Percentiles rank a stretch among this genome's conserved stretches.
Conservation (phyloP, 192 early-diverging fungal species). For the Backusella westeae region DNA sequence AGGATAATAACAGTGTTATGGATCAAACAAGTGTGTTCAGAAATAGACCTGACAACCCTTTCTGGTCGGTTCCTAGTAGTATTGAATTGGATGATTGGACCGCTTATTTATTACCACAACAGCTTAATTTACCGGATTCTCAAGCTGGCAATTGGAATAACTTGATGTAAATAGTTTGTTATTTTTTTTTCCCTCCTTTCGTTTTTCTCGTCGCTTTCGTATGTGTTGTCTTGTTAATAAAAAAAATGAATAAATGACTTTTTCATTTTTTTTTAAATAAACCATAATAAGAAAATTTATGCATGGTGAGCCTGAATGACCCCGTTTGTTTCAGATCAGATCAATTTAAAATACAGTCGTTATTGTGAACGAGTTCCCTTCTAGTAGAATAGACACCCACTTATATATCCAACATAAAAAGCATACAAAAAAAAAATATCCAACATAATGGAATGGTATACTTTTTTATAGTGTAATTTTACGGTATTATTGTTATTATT, state of each 20-base stretch:
- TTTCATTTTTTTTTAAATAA: too few species aligned
- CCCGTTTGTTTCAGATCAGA: not conserved
- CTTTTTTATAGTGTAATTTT: not conserved
- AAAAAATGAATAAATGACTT: not conserved
- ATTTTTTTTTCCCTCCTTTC: not conserved
- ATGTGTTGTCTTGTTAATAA: not conserved
- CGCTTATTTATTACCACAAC: constrained; percentile 27
- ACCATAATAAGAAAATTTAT: too few species aligned
- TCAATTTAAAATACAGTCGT: too few species aligned
- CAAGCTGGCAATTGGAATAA: constrained; percentile 3
- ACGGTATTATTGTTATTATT: not conserved
- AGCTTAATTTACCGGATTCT: constrained; percentile 6
- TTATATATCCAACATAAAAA: not conserved
- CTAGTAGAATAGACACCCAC: too few species aligned
- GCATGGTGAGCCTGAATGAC: not conserved
- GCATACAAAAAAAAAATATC: too few species aligned
- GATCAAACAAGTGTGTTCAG: constrained; percentile 16
- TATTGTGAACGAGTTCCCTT: too few species aligned
- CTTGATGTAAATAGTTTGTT: constrained; percentile 4
- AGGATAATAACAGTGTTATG: not conserved
- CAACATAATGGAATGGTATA: not conserved
- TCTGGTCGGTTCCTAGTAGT: constrained; percentile 37
- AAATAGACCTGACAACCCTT: constrained; percentile 35
- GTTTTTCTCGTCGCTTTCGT: not conserved
- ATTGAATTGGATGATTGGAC: constrained; percentile 37